phyloP scores from a whole-genome alignment of 306 rosid genomes.

The Sophora flavescens region DNA sequence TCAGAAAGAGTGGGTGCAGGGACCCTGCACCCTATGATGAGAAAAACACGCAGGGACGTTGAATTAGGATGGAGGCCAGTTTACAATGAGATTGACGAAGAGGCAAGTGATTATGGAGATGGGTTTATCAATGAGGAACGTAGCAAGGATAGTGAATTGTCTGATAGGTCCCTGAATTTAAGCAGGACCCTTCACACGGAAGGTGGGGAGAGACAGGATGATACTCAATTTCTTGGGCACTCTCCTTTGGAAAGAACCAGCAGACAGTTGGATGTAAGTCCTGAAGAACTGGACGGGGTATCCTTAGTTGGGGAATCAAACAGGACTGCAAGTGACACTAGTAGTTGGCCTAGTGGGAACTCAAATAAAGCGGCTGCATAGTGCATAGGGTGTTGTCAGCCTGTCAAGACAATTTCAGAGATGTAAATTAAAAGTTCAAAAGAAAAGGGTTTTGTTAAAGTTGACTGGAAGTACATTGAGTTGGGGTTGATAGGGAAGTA shows the following conservation, averaged over 20 bases:
- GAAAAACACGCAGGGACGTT: constrained; percentile 48
- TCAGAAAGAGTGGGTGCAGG: constrained; percentile 41
- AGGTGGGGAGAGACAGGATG: constrained; percentile 49
- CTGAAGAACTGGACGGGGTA: constrained; percentile 51
- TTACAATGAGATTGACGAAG: constrained; percentile 50
- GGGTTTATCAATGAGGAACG: constrained; percentile 44
- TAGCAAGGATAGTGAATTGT: constrained; percentile 51
- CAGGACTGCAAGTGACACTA: constrained; percentile 1
- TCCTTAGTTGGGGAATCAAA: constrained; percentile 51
- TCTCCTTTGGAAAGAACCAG: constrained; percentile 56
- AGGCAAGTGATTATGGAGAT: constrained; percentile 48
- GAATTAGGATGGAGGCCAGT: constrained; percentile 54
- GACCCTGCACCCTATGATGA: constrained; percentile 55
- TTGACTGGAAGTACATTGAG: background rate
- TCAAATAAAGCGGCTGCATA: constrained; percentile 25
- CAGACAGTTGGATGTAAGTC: constrained; percentile 48
- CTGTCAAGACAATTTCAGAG: background rate
- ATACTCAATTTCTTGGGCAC: constrained; percentile 42
- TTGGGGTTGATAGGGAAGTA: constrained; percentile 19
- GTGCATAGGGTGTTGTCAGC: constrained; percentile 4
- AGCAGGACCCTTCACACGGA: constrained; percentile 51
- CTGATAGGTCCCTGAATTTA: constrained; percentile 50
- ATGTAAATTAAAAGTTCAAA: constrained; percentile 24
- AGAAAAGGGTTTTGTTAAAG: background rate
- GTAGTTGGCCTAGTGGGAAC: too few species aligned